These are phyloP conservation scores for Strobilomyces echinocephalus DNA, from an alignment of 768 basidiomycete species.

Conservation along the genomic window DNA sequence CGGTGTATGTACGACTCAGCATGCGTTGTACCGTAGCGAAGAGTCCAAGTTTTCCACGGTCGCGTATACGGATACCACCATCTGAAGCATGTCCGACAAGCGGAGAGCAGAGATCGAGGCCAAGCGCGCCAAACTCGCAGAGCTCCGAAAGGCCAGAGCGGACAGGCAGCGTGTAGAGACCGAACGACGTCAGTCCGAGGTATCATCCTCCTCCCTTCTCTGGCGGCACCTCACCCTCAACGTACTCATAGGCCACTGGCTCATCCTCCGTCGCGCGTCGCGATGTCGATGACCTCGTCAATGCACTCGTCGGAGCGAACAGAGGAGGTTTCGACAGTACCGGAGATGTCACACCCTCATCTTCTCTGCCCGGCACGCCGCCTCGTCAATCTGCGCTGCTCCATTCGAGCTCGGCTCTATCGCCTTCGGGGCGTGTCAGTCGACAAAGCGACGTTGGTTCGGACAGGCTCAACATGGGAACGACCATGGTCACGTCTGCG, in stretches of 20 bases:
- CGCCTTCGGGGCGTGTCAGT: slow-evolving; percentile 59
- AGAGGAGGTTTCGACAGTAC: slow-evolving; percentile 51
- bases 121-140: slow-evolving; percentile 82
- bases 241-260: slow-evolving; percentile 29
- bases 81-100: slow-evolving; percentile 49
- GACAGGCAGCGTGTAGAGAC: slow-evolving; percentile 57
- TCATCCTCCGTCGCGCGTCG: slow-evolving; percentile 41
- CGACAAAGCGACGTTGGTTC: slow-evolving; percentile 65
- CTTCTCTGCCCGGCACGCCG: slow-evolving; percentile 72
- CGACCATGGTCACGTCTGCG: slow-evolving; percentile 43
- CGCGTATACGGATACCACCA: background rate
- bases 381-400: slow-evolving; percentile 36
- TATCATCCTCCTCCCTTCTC: background rate
- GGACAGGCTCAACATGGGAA: slow-evolving; percentile 41
- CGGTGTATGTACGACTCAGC: background rate
- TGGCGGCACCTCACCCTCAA: background rate
- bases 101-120: slow-evolving; percentile 86
- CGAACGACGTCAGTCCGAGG: slow-evolving; percentile 32
- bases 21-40: background rate
- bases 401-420: slow-evolving; percentile 35
- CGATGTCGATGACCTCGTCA: slow-evolving; percentile 72
- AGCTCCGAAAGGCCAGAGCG: slow-evolving; percentile 65
- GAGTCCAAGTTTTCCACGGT: slow-evolving; percentile 16
- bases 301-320: slow-evolving; percentile 46
- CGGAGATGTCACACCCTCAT: slow-evolving; percentile 58